These are phyloP conservation scores for Elsinoe australis DNA, from an alignment of 2,329 filamentous ascomycete species.

Conservation along the genomic window DNA sequence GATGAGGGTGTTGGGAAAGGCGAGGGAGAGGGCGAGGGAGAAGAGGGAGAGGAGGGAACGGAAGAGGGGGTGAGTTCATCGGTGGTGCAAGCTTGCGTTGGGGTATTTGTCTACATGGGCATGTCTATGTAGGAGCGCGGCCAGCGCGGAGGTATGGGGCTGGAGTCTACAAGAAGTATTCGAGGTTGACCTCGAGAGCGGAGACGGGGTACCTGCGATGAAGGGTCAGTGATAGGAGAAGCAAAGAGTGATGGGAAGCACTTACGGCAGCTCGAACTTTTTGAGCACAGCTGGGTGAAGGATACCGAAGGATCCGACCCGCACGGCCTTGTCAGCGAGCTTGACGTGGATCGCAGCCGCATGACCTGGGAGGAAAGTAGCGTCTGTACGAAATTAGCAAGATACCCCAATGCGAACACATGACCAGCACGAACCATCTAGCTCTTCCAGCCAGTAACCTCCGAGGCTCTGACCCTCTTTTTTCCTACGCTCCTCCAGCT, in stretches of 20 bases:
- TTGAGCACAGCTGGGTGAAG: slow-evolving; percentile 88
- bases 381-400: slow-evolving; percentile 43
- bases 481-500: slow-evolving; percentile 29
- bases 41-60: slow-evolving; percentile 31
- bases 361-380: slow-evolving; percentile 86
- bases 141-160: background rate
- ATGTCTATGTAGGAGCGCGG: background rate
- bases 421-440: slow-evolving; percentile 54
- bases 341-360: slow-evolving; percentile 77
- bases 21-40: slow-evolving; percentile 33
- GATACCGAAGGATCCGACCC: slow-evolving; percentile 87
- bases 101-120: too few species aligned
- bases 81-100: too few species aligned
- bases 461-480: slow-evolving; percentile 59
- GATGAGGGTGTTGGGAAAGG: slow-evolving; percentile 37
- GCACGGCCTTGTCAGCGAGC: slow-evolving; percentile 59
- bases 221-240: slow-evolving; percentile 20
- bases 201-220: slow-evolving; percentile 71
- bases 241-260: slow-evolving; percentile 16
- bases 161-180: slow-evolving; percentile 66
- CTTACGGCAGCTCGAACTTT: slow-evolving; percentile 72
- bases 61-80: slow-evolving; percentile 21
- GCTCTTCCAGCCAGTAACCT: slow-evolving; percentile 85
- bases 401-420: slow-evolving; percentile 1
- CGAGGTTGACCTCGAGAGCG: slow-evolving; percentile 88